A percentile compares a stretch with the other conserved stretches of the same genome.
Conservation (phyloP, 371 early-diverging fungal genomes). For the Blakeslea trispora region DNA sequence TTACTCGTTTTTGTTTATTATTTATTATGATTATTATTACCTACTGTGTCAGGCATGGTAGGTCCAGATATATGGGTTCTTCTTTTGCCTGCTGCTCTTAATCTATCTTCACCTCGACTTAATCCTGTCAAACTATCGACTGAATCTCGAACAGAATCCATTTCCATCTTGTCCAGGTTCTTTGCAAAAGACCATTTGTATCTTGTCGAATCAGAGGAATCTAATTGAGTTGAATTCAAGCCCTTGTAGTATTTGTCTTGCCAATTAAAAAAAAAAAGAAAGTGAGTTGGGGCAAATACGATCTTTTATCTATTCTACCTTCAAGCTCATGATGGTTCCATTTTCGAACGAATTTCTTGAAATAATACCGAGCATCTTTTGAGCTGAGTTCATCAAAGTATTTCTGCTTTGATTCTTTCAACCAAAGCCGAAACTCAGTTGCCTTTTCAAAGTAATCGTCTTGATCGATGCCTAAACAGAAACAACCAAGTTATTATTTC, state of each 20-base stretch:
- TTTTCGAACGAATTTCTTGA: slow-evolving; percentile 75
- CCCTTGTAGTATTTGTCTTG: slow-evolving; percentile 75
- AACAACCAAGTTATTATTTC: neutral
- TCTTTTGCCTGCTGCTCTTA: slow-evolving; percentile 18
- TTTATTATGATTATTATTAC: slow-evolving; percentile 1
- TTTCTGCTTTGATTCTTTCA: slow-evolving; percentile 68
- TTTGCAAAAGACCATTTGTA: slow-evolving; percentile 82
- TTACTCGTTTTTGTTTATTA: neutral
- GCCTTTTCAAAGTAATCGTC: slow-evolving; percentile 80
- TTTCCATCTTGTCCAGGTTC: slow-evolving; percentile 56
- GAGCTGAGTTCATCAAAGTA: slow-evolving; percentile 76
- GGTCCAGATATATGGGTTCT: slow-evolving; percentile 35
- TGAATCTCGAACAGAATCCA: slow-evolving; percentile 60
- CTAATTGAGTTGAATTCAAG: slow-evolving; percentile 62
- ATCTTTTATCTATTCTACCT: slow-evolving; percentile 35
- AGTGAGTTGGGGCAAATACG: too few species aligned
- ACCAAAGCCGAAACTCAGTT: slow-evolving; percentile 82
- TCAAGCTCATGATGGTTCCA: slow-evolving; percentile 74
- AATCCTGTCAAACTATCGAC: slow-evolving; percentile 65
- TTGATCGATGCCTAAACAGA: slow-evolving; percentile 49
- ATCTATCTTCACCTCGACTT: slow-evolving; percentile 17
- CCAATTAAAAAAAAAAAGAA: too few species aligned
- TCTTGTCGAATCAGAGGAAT: slow-evolving; percentile 63
- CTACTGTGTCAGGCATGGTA: slow-evolving; percentile 24
- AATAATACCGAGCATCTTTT: slow-evolving; percentile 70